phyloP scores from a whole-genome alignment of 345 rosid species.

The Moricandia arvensis region DNA sequence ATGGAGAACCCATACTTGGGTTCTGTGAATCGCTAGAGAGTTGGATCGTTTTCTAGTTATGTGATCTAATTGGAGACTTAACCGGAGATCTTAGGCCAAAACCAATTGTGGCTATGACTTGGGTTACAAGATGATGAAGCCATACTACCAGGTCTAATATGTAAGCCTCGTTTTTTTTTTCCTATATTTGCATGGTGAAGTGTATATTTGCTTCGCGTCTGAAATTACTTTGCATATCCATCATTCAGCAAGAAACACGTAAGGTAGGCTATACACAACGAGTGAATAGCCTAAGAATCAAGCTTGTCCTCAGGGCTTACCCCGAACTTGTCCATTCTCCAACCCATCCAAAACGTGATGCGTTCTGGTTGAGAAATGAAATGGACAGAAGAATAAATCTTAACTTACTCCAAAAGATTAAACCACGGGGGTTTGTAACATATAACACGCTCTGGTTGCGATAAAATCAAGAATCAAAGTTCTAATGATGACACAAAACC shows the following conservation, averaged over 20 bases:
- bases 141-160: slow-evolving; percentile 80
- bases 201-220: slow-evolving; percentile 80
- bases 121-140: slow-evolving; percentile 87
- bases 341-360: slow-evolving; percentile 99
- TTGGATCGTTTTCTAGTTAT: slow-evolving; percentile 55
- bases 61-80: slow-evolving; percentile 82
- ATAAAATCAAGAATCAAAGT: background rate
- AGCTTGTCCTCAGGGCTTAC: slow-evolving; percentile 42
- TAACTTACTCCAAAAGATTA: background rate
- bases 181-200: slow-evolving; percentile 93
- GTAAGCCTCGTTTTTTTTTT: slow-evolving; percentile 74
- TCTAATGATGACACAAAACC: too few relatives aligned
- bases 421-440: background rate
- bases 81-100: slow-evolving; percentile 68
- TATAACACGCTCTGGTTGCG: background rate
- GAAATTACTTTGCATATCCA: slow-evolving; percentile 17
- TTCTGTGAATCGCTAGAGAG: slow-evolving; percentile 38
- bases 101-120: slow-evolving; percentile 62
- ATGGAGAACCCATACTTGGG: slow-evolving; percentile 46
- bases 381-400: slow-evolving; percentile 16
- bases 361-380: slow-evolving; percentile 51
- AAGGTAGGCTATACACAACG: background rate
- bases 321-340: slow-evolving; percentile 99
- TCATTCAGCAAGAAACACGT: background rate
- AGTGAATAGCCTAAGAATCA: slow-evolving; percentile 10